Conservation (phyloP, 345 rosid species). For the Eucalyptus decipiens region DNA sequence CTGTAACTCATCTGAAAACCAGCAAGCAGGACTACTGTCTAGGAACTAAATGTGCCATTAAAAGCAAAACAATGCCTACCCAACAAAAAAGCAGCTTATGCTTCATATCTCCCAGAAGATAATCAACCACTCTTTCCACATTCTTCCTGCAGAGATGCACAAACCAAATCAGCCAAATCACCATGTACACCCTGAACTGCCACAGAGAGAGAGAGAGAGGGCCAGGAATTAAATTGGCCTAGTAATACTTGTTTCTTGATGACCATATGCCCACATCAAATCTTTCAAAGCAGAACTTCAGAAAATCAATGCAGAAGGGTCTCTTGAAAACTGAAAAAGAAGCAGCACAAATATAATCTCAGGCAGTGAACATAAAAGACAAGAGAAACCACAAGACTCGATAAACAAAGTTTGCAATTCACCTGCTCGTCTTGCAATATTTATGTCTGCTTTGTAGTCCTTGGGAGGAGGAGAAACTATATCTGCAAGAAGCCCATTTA, state of each 20-base stretch:
- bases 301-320: slow-evolving; percentile 35
- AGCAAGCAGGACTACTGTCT: background rate
- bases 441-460: slow-evolving; percentile 28
- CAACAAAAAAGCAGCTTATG: slow-evolving; percentile 67
- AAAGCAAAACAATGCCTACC: slow-evolving; percentile 25
- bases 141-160: slow-evolving; percentile 34
- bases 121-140: slow-evolving; percentile 39
- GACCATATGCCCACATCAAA: slow-evolving; percentile 62
- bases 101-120: slow-evolving; percentile 71
- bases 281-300: slow-evolving; percentile 42
- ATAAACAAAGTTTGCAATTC: background rate
- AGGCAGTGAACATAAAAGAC: background rate
- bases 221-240: background rate
- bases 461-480: slow-evolving; percentile 32
- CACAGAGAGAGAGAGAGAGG: background rate
- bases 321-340: slow-evolving; percentile 35
- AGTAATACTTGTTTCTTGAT: slow-evolving; percentile 30
- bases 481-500: slow-evolving; percentile 84
- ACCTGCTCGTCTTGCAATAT: slow-evolving; percentile 48
- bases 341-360: background rate
- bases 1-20: background rate
- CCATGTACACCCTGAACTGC: background rate
- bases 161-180: background rate
- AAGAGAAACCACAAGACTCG: background rate
- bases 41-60: background rate